Evolutionary conservation across 108 stramenopile genomes (phyloP), one percentile per base, ranked within the genome.

Genomic region (Fragilaria crotonensis): DNA sequence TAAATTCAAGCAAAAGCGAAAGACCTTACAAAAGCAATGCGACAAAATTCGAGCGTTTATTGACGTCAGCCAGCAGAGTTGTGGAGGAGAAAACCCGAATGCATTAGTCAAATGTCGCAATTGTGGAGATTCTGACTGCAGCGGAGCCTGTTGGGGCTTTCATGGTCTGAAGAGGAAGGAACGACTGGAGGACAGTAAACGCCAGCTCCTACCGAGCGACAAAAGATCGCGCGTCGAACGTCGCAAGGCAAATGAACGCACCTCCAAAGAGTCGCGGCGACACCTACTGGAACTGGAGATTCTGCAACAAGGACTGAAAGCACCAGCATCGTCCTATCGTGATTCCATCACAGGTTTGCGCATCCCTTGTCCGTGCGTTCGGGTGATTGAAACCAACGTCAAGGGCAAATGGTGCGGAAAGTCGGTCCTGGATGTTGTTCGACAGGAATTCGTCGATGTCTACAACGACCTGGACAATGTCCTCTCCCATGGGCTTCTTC

Each of bases 371-470:
- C 73, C 78, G 17, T 72, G 66, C 33, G 68, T 70, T 1, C 70
- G 90, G 30, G 48, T 72, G 0, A 36, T 91, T 28, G 51, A 68
- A 45, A 75, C 75, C 21, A 67, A 64, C 23, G 78, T 78, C 2
- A 91, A 91, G 49, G 84, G 84, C 1, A 74, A 76, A 60, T 91
- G 90, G 90, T 80, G 78, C 48, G 84, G 83, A 23, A 63, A 72
- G 57, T 52, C 84, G 17, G 33, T 87, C 0, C 33, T 71, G 9
- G 25, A 53, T 7, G 76, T 88, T 2, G 51, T 91, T 25, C 66
- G 68, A 32, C 48, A 54, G 11, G 86, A 91, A 49, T 91, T 85
- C 68, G 54, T 48, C 3, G 79, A 73, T 30, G 56, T 79, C 23
- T 33, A 55, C 0, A 25, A 73, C 30, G 52, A 54, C 25, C 29